Conservation (phyloP, 768 basidiomycete species). For the Tulasnella calospora region DNA sequence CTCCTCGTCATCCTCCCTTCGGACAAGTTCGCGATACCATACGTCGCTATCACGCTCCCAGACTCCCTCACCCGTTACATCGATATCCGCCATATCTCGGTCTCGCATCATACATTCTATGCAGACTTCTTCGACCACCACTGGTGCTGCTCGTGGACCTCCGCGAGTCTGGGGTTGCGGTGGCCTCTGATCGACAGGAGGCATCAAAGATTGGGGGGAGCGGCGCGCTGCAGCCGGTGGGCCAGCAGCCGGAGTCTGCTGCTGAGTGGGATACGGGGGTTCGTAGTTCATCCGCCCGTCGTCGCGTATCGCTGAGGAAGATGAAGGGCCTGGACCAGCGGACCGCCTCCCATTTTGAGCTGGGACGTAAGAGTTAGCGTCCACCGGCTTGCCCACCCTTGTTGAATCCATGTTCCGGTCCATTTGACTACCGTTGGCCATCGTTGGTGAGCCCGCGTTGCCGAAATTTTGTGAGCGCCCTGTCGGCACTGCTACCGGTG, state of each 20-base stretch:
- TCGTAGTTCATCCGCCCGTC: slow-evolving; percentile 10
- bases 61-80: slow-evolving; percentile 75
- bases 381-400: neutral
- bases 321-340: neutral
- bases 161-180: slow-evolving; percentile 16
- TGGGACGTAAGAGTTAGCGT: slow-evolving; percentile 9
- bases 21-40: slow-evolving; percentile 68
- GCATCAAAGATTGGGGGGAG: slow-evolving; percentile 20
- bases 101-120: slow-evolving; percentile 98
- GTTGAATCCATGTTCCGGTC: neutral
- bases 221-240: neutral
- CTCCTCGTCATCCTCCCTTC: slow-evolving; percentile 67
- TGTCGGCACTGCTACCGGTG: neutral
- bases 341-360: slow-evolving; percentile 11
- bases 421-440: neutral
- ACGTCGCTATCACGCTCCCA: slow-evolving; percentile 92
- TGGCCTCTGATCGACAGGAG: slow-evolving; percentile 5
- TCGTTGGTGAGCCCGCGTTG: neutral
- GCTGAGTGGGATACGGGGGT: neutral
- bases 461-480: slow-evolving; percentile 14
- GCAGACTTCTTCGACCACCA: slow-evolving; percentile 61
- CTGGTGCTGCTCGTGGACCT: slow-evolving; percentile 12
- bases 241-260: neutral
- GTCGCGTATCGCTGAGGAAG: neutral
- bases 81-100: slow-evolving; percentile 94